phyloP scores from a whole-genome alignment of 108 stramenopile species.

The Nitzschia sp. region DNA sequence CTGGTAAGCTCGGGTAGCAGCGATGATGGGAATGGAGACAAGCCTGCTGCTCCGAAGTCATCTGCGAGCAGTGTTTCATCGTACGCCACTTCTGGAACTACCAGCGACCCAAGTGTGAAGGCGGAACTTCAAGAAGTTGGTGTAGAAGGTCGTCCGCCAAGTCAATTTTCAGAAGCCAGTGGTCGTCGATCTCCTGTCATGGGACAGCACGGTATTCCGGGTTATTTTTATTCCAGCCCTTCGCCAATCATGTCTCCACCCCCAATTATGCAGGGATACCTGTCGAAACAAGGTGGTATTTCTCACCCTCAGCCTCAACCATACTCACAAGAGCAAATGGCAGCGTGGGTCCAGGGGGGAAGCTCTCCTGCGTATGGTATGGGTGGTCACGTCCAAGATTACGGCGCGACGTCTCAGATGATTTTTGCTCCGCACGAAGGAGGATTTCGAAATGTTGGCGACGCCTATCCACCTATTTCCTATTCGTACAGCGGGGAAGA shows the following conservation, averaged over 20 bases:
- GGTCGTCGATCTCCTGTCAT: slow-evolving; percentile 17
- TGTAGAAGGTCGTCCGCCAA: background rate
- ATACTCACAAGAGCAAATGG: slow-evolving; percentile 31
- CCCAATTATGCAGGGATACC: slow-evolving; percentile 4
- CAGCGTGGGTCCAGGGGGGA: slow-evolving; percentile 19
- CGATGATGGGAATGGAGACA: slow-evolving; percentile 7
- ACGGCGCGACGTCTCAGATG: background rate
- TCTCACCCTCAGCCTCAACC: slow-evolving; percentile 30
- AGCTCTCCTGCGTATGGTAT: background rate
- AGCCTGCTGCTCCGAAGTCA: background rate
- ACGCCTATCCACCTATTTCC: slow-evolving; percentile 4
- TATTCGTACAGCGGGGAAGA: slow-evolving; percentile 43
- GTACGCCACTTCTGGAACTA: slow-evolving; percentile 9
- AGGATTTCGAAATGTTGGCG: slow-evolving; percentile 12
- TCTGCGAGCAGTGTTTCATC: slow-evolving; percentile 14
- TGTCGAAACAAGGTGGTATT: slow-evolving; percentile 2
- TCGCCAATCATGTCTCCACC: slow-evolving; percentile 17
- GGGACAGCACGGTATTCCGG: slow-evolving; percentile 14
- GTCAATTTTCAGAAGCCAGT: background rate
- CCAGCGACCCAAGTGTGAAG: slow-evolving; percentile 18
- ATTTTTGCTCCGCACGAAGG: background rate
- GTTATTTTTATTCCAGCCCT: slow-evolving; percentile 5
- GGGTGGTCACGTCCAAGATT: background rate
- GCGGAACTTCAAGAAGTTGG: slow-evolving; percentile 6
- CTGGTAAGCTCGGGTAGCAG: slow-evolving; percentile 45